A percentile compares a stretch with the other conserved stretches of the same genome.
Evolutionary conservation across 2,329 filamentous ascomycete species (phyloP).

Genomic region (Zymoseptoria passerinii): DNA sequence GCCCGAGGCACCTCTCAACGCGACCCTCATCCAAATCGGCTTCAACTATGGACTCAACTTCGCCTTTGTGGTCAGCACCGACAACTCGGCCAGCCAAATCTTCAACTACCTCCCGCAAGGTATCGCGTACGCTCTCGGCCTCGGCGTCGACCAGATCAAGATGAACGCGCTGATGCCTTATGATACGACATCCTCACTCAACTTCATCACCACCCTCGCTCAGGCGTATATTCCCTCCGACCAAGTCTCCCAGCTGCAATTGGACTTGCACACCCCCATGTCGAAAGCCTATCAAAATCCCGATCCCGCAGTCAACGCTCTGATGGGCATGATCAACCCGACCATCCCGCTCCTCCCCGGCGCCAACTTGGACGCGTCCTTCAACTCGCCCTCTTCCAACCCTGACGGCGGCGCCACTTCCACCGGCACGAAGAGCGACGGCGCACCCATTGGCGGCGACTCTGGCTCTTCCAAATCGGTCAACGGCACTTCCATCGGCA

Average conservation of each 20-base stretch:
- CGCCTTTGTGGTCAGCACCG: conserved; percentile 64
- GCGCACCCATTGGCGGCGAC: conserved; percentile 44
- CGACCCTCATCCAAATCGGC: conserved; percentile 70
- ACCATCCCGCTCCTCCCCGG: conserved; percentile 61
- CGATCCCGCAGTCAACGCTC: conserved; percentile 55
- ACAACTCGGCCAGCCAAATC: conserved; percentile 72
- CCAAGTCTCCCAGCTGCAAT: conserved; percentile 48
- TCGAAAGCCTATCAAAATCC: conserved; percentile 68
- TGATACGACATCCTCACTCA: conserved; percentile 59
- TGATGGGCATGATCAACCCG: conserved; percentile 77
- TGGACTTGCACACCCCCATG: conserved; percentile 62
- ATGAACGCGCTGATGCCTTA: conserved; percentile 69
- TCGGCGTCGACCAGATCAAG: conserved; percentile 44
- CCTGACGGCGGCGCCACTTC: conserved; percentile 23
- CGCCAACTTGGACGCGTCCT: conserved; percentile 33
- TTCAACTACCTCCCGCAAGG: conserved; percentile 69
- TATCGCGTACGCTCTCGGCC: conserved; percentile 55
- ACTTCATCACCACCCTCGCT: conserved; percentile 75
- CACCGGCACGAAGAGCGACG: conserved; percentile 33
- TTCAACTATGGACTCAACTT: conserved; percentile 79
- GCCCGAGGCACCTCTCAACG: conserved; percentile 50
- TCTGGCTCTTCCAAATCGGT: conserved; percentile 48
- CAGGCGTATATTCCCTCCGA: conserved; percentile 41
- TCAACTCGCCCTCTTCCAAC: conserved; percentile 33
- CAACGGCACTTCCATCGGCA: conserved; percentile 56